Evolutionary conservation across 1,284 basidiomycete genomes (phyloP), one percentile per base, ranked within the genome.

Genomic region (Malassezia slooffiae): DNA sequence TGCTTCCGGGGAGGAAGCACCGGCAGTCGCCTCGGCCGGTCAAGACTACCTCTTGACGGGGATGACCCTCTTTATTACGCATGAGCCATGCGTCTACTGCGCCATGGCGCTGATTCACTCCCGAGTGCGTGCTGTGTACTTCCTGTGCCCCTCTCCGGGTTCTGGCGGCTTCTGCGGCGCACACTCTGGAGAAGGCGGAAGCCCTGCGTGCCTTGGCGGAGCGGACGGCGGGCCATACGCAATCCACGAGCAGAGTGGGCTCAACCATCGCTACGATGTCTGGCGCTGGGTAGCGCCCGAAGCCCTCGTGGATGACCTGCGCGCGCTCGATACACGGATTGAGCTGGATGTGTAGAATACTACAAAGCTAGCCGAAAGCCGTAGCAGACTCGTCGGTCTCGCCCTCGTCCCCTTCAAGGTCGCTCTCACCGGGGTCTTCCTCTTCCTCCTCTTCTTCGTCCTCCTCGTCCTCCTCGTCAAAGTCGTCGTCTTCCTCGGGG

Each of bases 201-300:
- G 12, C 1, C 20, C 33, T 3, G 24, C 23, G 10, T 58, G 55
- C 36, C 43, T 53, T 5, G 57, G 41, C 1, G 57, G 35, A 8
- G 19, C 43, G 7, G 62, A 61, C 30, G 66, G 66, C 1, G 66
- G 66, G 1, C 45, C 62, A 12, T 71, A 66, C 36, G 58, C 58
- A 5, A 49, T 73, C 10, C 72, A 73, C 37, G 72, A 73, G 50
- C 70, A 72, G 39, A 62, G 56, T 26, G 69, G 71, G 0, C 44
- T 72, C 13, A 73, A 73, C 45, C 72, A 73, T 42, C 48, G 50
- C 23, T 73, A 70, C 39, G 64, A 70, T 23, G 72, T 71, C 8
- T 73, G 70, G 67, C 43, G 64, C 21, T 71, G 66, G 67, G 54
- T 55, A 10, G 42, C 37, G 16, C 38, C 45, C 1, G 20, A 23